Evolutionary conservation across 805 yeast species (phyloP).

Genomic region (Tetrapisispora taiwanensis): DNA sequence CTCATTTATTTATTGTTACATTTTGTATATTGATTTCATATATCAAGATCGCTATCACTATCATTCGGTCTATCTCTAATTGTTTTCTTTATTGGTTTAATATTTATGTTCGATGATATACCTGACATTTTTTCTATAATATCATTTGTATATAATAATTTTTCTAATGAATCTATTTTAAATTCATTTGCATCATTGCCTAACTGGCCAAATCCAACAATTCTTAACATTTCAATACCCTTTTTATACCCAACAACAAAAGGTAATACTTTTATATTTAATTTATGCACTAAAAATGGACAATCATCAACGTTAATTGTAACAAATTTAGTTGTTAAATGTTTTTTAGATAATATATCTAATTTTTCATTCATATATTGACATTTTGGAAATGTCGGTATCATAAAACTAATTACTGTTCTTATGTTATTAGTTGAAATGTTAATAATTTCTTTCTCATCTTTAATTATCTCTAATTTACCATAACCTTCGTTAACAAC

Average conservation of each 20-base stretch:
- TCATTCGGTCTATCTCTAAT: neutral
- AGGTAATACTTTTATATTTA: slow-evolving; percentile 60
- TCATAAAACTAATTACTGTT: slow-evolving; percentile 54
- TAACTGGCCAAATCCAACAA: slow-evolving; percentile 62
- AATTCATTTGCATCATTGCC: slow-evolving; percentile 39
- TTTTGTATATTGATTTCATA: too few species aligned
- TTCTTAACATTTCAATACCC: slow-evolving; percentile 48
- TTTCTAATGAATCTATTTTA: slow-evolving; percentile 40
- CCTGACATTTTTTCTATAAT: slow-evolving; percentile 4
- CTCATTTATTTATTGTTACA: too few species aligned
- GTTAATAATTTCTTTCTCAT: slow-evolving; percentile 51
- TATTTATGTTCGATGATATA: neutral
- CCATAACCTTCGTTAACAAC: slow-evolving; percentile 36
- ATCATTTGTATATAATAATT: slow-evolving; percentile 15
- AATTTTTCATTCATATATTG: slow-evolving; percentile 42
- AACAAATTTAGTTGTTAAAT: slow-evolving; percentile 44
- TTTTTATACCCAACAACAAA: slow-evolving; percentile 50
- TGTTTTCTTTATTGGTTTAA: slow-evolving; percentile 1
- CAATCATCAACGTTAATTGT: slow-evolving; percentile 53
- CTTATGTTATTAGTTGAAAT: slow-evolving; percentile 34
- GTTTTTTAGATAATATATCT: slow-evolving; percentile 41
- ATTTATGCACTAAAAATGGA: slow-evolving; percentile 59
- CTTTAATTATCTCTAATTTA: slow-evolving; percentile 30
- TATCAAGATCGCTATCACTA: slow-evolving; percentile 8
- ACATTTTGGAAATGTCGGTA: slow-evolving; percentile 53